Base-by-base conservation (phyloP, 129 eudicot genomes). In the Mikania micrantha region DNA sequence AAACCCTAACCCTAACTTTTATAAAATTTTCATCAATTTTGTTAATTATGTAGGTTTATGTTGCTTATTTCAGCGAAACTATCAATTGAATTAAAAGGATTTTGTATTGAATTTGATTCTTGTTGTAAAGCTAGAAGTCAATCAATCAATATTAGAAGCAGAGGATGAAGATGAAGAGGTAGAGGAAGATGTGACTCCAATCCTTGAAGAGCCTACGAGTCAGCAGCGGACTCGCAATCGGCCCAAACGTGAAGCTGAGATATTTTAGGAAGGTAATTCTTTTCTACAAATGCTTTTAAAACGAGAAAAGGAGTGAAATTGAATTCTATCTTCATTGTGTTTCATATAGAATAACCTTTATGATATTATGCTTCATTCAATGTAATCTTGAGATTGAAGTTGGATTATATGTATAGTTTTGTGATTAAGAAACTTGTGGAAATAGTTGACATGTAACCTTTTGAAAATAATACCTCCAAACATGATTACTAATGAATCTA, bases 191-290 rank as follows among this genome's bases (percentile, higher is more conserved):
- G 67, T 12, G 24, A 35, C 53, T 70, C 58, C 78, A 28, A 31
- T 40, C n/a, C 67, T 60, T 11, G 80, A 81, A 75, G 86, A 85
- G 74, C 76, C 88, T 32, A 71, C 81, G 49, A 90, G 64, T 35
- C 74, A 79, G 20, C 91, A 79, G 29, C 94, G 94, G 9, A 64
- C 70, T 9, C 97, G 97, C 44, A 91, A 88, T 66, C 79, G 97
- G 61, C 97, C 97, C 4, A 91, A 81, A 77, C 88, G 96, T 48
- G 88, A 88, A 85, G 90, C 83, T 60, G 87, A 84, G 71, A 62
- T n/a, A n/a, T 76, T 57, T 76, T 83, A 36, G 80, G 87, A 17
- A 61, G 27, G 60, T 81, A 61, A 72, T 25, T 29, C 3, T n/a
- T 25, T 67, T n/a, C n/a, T 21, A 16, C 56, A 27, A 21, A 40